A percentile compares a stretch with the other conserved stretches of the same genome.
These are phyloP conservation scores for Sutorius australiensis DNA, from an alignment of 768 basidiomycete genomes.

Conservation along the genomic window DNA sequence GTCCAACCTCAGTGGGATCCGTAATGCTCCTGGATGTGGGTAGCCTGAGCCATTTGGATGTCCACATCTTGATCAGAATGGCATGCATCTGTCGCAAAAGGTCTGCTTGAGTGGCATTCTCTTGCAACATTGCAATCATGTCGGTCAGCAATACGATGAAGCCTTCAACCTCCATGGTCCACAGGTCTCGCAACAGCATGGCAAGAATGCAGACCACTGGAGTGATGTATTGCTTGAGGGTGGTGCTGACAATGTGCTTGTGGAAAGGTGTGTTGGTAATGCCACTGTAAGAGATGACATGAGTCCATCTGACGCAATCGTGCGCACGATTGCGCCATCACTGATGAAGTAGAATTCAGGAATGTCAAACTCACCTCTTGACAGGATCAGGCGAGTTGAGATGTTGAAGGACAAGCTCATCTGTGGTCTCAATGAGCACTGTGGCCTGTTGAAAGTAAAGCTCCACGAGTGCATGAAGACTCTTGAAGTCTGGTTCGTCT, in stretches of 20 bases:
- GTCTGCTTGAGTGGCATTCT: background rate
- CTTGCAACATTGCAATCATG: background rate
- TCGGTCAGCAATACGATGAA: background rate
- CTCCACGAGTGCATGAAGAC: accelerated
- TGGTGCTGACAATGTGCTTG: conserved; percentile 9
- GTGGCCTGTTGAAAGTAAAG: conserved; percentile 1
- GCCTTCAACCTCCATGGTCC: background rate
- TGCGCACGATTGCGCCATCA: no score
- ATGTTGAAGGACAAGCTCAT: conserved; percentile 8
- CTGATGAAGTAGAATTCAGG: no score
- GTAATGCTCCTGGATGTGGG: background rate
- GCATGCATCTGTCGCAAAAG: conserved; percentile 2
- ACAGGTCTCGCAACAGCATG: background rate
- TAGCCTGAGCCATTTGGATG: background rate
- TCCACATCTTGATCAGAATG: conserved; percentile 10
- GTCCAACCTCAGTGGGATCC: background rate
- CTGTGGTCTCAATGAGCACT: background rate
- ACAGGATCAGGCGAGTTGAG: conserved; percentile 11
- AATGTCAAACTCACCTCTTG: background rate
- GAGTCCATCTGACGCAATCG: no score
- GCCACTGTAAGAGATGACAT: background rate
- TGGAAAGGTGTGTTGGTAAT: conserved; percentile 27
- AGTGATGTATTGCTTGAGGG: conserved; percentile 13
- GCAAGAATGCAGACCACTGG: background rate
- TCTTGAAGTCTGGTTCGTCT: background rate